These are phyloP conservation scores for Arabidopsis thaliana DNA, from an alignment of 345 rosid genomes.

Conservation along the genomic window TAIR10.1 NC_003070.9:2646001-2646500, in stretches of 20 bases:
- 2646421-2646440: slow-evolving; percentile 87
- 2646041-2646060: background rate
- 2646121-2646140: background rate
- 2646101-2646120: no score
- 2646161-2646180: slow-evolving; percentile 10
- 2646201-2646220: slow-evolving; percentile 29
- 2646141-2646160: background rate
- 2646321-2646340: slow-evolving; percentile 77
- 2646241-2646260: background rate
- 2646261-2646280: slow-evolving; percentile 15
- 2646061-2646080: background rate
- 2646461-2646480: slow-evolving; percentile 78
- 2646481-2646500: slow-evolving; percentile 56
- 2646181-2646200: slow-evolving; percentile 19
- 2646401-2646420: slow-evolving; percentile 71
- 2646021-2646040: background rate
- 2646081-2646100: no score
- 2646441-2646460: slow-evolving; percentile 80
- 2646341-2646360: slow-evolving; percentile 91
- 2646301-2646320: slow-evolving; percentile 75
- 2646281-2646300: slow-evolving; percentile 38
- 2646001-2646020: slow-evolving; percentile 38
- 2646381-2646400: slow-evolving; percentile 78
- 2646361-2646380: slow-evolving; percentile 84
- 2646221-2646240: slow-evolving; percentile 17